Evolutionary conservation across 371 early-diverging fungal genomes (phyloP).

Genomic region (Basidiobolus meristosporus): DNA sequence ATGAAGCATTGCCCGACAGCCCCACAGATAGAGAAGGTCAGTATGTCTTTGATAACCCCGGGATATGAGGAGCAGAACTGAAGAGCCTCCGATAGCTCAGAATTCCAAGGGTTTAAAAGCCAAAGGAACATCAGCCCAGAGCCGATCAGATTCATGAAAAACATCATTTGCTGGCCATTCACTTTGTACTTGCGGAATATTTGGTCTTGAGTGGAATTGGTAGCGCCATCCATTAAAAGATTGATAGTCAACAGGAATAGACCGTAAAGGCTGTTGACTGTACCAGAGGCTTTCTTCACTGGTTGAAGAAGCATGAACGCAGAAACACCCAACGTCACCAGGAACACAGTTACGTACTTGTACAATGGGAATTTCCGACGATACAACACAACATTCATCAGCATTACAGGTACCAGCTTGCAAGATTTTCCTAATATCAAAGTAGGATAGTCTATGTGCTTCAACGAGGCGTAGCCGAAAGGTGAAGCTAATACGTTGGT

Average conservation of each 20-base stretch:
- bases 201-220: slow-evolving; percentile 95
- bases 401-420: slow-evolving; percentile 90
- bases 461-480: slow-evolving; percentile 83
- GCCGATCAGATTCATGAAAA: slow-evolving; percentile 82
- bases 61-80: slow-evolving; percentile 58
- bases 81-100: slow-evolving; percentile 63
- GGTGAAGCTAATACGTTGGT: slow-evolving; percentile 64
- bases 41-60: slow-evolving; percentile 56
- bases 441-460: slow-evolving; percentile 93
- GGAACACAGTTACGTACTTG: slow-evolving; percentile 65
- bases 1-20: slow-evolving; percentile 96
- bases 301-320: slow-evolving; percentile 77
- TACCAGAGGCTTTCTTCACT: slow-evolving; percentile 3
- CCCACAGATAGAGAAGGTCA: slow-evolving; percentile 77
- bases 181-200: slow-evolving; percentile 61
- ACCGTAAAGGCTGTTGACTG: slow-evolving; percentile 44
- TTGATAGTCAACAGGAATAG: slow-evolving; percentile 64
- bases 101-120: slow-evolving; percentile 48
- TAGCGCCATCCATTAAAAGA: slow-evolving; percentile 81
- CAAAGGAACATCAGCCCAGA: slow-evolving; percentile 44
- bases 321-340: slow-evolving; percentile 82
- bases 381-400: slow-evolving; percentile 87
- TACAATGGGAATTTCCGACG: slow-evolving; percentile 58
- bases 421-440: slow-evolving; percentile 93
- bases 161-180: slow-evolving; percentile 92